These are phyloP conservation scores for Curvularia spicifera DNA, from an alignment of 2,329 filamentous ascomycete species.

Conservation along the genomic window DNA sequence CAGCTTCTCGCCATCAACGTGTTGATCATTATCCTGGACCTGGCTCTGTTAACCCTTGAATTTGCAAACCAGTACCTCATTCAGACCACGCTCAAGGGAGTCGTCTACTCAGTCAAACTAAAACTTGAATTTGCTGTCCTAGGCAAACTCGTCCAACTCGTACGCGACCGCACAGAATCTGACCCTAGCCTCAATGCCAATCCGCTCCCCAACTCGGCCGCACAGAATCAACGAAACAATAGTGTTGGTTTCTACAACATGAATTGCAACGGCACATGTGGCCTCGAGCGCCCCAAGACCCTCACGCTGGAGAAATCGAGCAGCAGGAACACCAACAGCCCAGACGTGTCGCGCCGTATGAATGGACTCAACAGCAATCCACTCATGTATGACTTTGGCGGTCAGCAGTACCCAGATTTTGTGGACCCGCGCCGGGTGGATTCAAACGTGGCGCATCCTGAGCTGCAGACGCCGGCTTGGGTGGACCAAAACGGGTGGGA, in stretches of 20 bases:
- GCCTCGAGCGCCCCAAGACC: slow-evolving; percentile 13
- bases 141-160: slow-evolving; percentile 52
- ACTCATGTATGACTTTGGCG: slow-evolving; percentile 14
- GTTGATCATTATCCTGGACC: slow-evolving; percentile 45
- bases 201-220: not conserved
- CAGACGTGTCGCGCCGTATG: not conserved
- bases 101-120: slow-evolving; percentile 56
- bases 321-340: slow-evolving; percentile 12
- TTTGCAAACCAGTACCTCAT: slow-evolving; percentile 46
- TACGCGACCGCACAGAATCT: slow-evolving; percentile 30
- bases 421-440: slow-evolving; percentile 33
- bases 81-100: slow-evolving; percentile 49
- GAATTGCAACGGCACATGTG: slow-evolving; percentile 5
- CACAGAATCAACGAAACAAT: not conserved
- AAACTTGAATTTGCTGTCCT: slow-evolving; percentile 65
- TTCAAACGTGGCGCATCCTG: slow-evolving; percentile 24
- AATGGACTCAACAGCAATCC: slow-evolving; percentile 9
- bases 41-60: slow-evolving; percentile 37
- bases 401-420: slow-evolving; percentile 36
- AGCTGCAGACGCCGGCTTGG: not conserved
- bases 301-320: slow-evolving; percentile 30
- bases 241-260: not conserved
- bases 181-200: slow-evolving; percentile 27
- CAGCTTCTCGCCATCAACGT: slow-evolving; percentile 45
- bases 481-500: slow-evolving; percentile 21